Evolutionary conservation across 352 stramenopile species (phyloP).

Genomic region (Phytopythium montanum): DNA sequence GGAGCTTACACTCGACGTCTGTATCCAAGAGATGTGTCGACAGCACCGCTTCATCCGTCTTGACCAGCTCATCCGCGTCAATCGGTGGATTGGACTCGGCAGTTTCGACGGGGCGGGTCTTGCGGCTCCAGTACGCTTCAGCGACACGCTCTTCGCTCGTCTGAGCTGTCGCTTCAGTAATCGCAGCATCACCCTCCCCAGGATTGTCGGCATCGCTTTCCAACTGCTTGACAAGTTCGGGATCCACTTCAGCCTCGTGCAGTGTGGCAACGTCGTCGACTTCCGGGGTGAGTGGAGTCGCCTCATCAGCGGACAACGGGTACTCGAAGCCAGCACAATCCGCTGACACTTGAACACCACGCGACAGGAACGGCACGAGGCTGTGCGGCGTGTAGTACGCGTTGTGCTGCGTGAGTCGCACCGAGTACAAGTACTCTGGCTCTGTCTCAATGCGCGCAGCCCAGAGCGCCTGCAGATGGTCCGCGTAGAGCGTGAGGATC

Average conservation of each 20-base stretch:
- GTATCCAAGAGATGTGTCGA: conserved; percentile 5
- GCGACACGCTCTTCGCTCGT: not conserved
- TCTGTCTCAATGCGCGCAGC: conserved; percentile 35
- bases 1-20: not conserved
- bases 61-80: not conserved
- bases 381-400: conserved; percentile 49
- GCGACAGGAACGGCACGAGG: not conserved
- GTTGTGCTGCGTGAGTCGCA: conserved; percentile 69
- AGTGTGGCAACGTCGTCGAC: not conserved
- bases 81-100: not conserved
- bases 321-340: not conserved
- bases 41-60: not conserved
- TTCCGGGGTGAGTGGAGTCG: not conserved
- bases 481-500: conserved; percentile 53
- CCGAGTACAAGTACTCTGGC: conserved; percentile 34
- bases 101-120: not conserved
- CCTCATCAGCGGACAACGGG: not conserved
- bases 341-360: not conserved
- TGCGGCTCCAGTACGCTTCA: conserved; percentile 5
- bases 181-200: not conserved
- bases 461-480: conserved; percentile 61
- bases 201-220: not conserved
- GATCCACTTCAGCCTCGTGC: not conserved
- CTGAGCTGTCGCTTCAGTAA: not conserved
- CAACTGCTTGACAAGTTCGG: not conserved